Base-by-base conservation (phyloP, 306 rosid species). In the Lathyrus tuberosus region DNA sequence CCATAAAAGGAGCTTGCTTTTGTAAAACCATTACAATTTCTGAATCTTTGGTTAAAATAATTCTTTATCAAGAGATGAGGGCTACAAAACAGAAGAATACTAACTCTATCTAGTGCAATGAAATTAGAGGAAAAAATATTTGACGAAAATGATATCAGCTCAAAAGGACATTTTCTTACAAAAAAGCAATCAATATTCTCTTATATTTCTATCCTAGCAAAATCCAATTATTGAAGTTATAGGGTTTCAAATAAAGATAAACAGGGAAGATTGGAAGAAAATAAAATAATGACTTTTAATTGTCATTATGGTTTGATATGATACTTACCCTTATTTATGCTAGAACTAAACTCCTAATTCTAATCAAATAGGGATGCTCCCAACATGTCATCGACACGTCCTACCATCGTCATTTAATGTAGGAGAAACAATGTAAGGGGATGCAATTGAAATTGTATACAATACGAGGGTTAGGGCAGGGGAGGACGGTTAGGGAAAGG, bases 311-410 rank as follows among this genome's bases (percentile, higher is more conserved):
- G 28, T 49, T 49, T 17, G 56, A 8, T 49, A 17, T 17, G 56
- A 7, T 49, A 16, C 12, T 49, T 49, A 17, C 57, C 13, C 57
- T 17, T 17, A 49, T 53, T 22, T 20, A 20, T 52, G 31, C 31
- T 52, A 52, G n/a, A 52, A 52, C 31, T 52, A 52, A 2, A 16
- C 24, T 48, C 54, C 59, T 52, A 52, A 49, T 49, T 49, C 5
- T 49, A 49, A 52, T 20, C 30, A 52, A 18, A 52, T 22, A 22
- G 6, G 31, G 31, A 18, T 18, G 6, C 58, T 18, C 28, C n/a
- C 58, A 4, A 18, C 30, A 0, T 18, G 58, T 10, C 30, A 10
- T 52, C 14, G 8, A 18, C 30, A 20, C 5, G 56, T 17, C 58
- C 14, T 52, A 0, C 31, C 54, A 52, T 52, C n/a, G 3, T 20